Base-by-base conservation (phyloP, 2,329 filamentous ascomycete genomes). In the Tolypocladium tundrense region DNA sequence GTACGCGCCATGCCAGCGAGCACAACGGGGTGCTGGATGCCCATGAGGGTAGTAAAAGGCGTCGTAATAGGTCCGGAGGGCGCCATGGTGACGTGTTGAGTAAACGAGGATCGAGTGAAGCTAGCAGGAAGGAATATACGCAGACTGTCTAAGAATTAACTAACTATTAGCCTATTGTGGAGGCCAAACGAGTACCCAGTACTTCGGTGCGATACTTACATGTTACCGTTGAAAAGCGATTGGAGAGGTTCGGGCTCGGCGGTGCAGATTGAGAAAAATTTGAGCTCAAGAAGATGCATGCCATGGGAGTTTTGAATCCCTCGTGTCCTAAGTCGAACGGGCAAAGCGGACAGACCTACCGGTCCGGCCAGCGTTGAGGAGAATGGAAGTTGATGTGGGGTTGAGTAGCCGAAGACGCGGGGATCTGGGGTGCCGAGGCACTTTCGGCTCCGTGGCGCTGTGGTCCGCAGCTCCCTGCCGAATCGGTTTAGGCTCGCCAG, bases 1-100 rank as follows among this genome's bases (percentile, higher is more conserved):
- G 89, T 90, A 61, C 88, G 85, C 2, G 93, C 92, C 93, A 97
- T 97, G 67, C 93, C 93, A 39, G 93, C 93, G 24, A 97, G 88
- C 64, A 97, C 78, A 72, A 97, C 87, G 51, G 93, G 93, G 75
- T 97, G 91, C 64, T 87, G 78, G 73, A 97, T 96, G 31, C 85
- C 83, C 56, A 97, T 82, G 55, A 97, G 86, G 57, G 79, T 79
- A 62, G 88, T 92, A 45, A 96, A 81, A 1, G 90, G 89, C 10
- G 91, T 95, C 58, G 82, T 83, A 66, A 94, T 87, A 60, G 85
- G 78, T 53, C 78, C 77, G 51, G 69, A 58, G 31, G 73, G 64
- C 56, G 75, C 69, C 75, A 79, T 80, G 50, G 16, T 65, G 60
- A 19, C 6, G 6, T 2, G n/a, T 53, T 7, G 24, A 11, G 13